Evolutionary conservation across 805 yeast genomes (phyloP).

Genomic region (Starmerella floris): DNA sequence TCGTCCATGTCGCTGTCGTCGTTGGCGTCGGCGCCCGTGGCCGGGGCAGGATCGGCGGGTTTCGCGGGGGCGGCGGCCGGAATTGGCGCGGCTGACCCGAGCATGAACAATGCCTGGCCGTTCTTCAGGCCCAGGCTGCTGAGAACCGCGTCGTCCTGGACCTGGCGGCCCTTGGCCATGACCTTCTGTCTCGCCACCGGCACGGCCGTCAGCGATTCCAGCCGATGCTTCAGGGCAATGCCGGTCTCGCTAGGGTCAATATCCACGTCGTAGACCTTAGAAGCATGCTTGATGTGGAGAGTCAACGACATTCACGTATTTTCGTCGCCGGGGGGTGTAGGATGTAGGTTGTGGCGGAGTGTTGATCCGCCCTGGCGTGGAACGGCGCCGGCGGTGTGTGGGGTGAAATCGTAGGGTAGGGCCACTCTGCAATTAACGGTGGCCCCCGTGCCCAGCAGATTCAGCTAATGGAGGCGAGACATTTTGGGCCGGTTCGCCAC

Average conservation of each 20-base stretch:
- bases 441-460: too few relatives aligned
- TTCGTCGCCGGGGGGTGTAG: too few relatives aligned
- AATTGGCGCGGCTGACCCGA: constrained; percentile 62
- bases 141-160: constrained; percentile 55
- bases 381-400: neutral
- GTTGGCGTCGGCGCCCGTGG: constrained; percentile 41
- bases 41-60: constrained; percentile 41
- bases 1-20: constrained; percentile 32
- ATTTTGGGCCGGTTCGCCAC: too few relatives aligned
- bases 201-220: constrained; percentile 61
- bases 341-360: too few relatives aligned
- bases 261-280: constrained; percentile 47
- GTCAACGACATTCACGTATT: constrained; percentile 1
- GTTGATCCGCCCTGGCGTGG: too few relatives aligned
- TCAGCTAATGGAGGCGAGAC: too few relatives aligned
- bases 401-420: neutral
- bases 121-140: constrained; percentile 43
- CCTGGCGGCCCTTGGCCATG: constrained; percentile 76
- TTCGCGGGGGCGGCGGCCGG: constrained; percentile 27
- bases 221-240: constrained; percentile 48
- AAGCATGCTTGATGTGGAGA: constrained; percentile 52
- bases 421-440: neutral
- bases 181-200: constrained; percentile 87
- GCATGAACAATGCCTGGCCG: constrained; percentile 64
- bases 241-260: constrained; percentile 47